phyloP scores from a whole-genome alignment of 225 moss, liverwort and hornwort genomes.

The Straminergon stramineum region DNA sequence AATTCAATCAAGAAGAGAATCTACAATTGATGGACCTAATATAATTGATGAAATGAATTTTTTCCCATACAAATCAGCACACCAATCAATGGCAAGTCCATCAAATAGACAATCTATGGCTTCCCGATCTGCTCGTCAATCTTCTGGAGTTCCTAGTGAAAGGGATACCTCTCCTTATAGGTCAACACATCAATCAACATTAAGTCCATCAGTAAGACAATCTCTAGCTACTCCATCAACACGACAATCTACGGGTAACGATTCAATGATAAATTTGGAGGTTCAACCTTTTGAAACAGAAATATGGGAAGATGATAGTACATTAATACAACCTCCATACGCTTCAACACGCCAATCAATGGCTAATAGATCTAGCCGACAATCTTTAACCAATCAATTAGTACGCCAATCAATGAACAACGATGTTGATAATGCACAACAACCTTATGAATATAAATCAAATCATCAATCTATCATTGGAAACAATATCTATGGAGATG shows the following conservation, averaged over 20 bases:
- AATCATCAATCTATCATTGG: not conserved
- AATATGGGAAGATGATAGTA: not conserved
- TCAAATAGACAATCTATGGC: not conserved
- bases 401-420: not conserved
- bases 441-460: not conserved
- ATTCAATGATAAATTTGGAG: not conserved
- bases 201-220: not conserved
- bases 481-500: not conserved
- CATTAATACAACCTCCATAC: not conserved
- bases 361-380: not conserved
- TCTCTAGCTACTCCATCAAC: not conserved
- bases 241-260: not conserved
- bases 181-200: not conserved
- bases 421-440: not conserved
- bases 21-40: not conserved
- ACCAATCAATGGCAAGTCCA: not conserved
- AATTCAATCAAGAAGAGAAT: not conserved
- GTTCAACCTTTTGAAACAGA: not conserved
- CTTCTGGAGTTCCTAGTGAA: not conserved
- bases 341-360: not conserved
- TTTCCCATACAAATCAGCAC: not conserved
- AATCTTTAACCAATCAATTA: not conserved
- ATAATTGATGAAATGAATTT: not conserved
- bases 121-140: not conserved
- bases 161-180: not conserved